These are phyloP conservation scores for Tephrocybe sp. DNA, from an alignment of 768 basidiomycete genomes.

Conservation along the genomic window DNA sequence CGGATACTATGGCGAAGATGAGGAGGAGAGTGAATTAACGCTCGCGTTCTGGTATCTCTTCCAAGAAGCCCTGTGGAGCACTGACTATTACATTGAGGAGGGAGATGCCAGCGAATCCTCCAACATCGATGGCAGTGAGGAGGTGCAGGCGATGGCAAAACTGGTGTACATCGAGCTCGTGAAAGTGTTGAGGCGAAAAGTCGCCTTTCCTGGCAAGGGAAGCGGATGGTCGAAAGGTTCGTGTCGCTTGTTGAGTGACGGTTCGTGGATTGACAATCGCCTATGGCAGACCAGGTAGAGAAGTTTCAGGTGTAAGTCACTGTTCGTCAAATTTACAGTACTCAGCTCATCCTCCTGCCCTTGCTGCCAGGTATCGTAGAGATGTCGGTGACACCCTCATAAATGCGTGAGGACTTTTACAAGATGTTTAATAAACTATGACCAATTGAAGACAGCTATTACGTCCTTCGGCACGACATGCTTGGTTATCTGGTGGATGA, in stretches of 20 bases:
- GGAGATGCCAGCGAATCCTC: constrained; percentile 3
- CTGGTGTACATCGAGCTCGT: constrained; percentile 82
- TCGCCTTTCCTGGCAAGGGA: constrained; percentile 62
- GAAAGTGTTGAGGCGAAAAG: constrained; percentile 67
- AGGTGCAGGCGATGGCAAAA: constrained; percentile 50
- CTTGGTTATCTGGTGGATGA: constrained; percentile 68
- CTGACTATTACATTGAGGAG: constrained; percentile 48
- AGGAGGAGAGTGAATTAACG: constrained; percentile 86
- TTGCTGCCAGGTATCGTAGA: constrained; percentile 62
- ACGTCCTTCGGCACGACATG: constrained; percentile 85
- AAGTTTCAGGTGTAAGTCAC: constrained; percentile 79
- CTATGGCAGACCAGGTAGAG: constrained; percentile 66
- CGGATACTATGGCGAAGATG: constrained; percentile 79
- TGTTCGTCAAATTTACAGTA: background rate
- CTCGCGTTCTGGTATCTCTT: constrained; percentile 89
- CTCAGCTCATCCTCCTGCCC: background rate
- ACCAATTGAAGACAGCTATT: constrained; percentile 73
- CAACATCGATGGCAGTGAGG: constrained; percentile 27
- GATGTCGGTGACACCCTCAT: constrained; percentile 88
- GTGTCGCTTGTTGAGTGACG: constrained; percentile 17
- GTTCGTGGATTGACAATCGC: background rate
- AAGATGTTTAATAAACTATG: background rate
- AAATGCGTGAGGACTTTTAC: constrained; percentile 63
- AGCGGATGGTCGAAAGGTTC: constrained; percentile 70
- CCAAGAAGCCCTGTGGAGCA: constrained; percentile 83